Evolutionary conservation across 352 stramenopile species (phyloP).

Genomic region (Chrysophaeum taylorii): DNA sequence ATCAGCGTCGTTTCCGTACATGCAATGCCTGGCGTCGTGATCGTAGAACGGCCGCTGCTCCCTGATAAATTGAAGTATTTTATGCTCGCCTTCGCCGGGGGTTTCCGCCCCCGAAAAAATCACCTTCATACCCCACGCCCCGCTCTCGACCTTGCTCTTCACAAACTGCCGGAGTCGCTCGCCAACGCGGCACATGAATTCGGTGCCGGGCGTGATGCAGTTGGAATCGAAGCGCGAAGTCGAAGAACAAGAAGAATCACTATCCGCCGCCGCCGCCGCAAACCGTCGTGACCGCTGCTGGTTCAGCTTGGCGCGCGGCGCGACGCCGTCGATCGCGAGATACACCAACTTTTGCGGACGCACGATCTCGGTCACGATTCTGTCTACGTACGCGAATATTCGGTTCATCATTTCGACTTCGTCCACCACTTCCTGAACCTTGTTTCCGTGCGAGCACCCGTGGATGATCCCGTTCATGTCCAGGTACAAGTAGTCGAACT

Average conservation of each 20-base stretch:
- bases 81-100: constrained; percentile 97
- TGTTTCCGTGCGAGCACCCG: constrained; percentile 89
- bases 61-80: constrained; percentile 97
- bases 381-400: constrained; percentile 75
- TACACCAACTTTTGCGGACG: constrained; percentile 91
- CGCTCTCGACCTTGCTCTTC: constrained; percentile 81
- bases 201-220: constrained; percentile 95
- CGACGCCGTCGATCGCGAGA: constrained; percentile 96
- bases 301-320: constrained; percentile 92
- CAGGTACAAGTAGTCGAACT: constrained; percentile 89
- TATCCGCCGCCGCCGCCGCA: constrained; percentile 42
- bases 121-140: constrained; percentile 58
- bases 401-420: constrained; percentile 76
- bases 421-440: constrained; percentile 42
- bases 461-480: constrained; percentile 99
- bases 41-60: constrained; percentile 68
- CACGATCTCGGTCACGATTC: constrained; percentile 86
- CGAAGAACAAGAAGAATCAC: constrained; percentile 11
- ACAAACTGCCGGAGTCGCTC: constrained; percentile 63
- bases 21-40: constrained; percentile 90
- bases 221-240: constrained; percentile 84
- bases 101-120: constrained; percentile 78
- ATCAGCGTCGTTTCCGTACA: constrained; percentile 97
- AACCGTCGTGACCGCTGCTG: constrained; percentile 94
- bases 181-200: constrained; percentile 88